These are phyloP conservation scores for Neurospora sp. DNA, from an alignment of 495 filamentous ascomycete genomes.

Conservation along the genomic window DNA sequence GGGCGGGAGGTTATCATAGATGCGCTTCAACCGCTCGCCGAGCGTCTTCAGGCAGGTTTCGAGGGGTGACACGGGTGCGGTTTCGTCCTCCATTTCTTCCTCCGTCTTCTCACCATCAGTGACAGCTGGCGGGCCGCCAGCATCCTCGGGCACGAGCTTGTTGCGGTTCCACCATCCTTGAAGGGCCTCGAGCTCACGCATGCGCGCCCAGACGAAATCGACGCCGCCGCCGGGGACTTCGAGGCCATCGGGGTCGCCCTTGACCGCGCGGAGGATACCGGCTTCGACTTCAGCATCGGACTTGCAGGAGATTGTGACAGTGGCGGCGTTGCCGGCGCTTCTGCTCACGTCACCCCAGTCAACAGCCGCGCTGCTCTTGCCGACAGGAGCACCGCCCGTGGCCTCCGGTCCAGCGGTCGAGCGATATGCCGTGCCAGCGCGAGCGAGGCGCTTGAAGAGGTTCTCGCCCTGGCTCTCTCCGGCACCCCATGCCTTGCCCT, in stretches of 20 bases:
- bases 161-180: constrained; percentile 74
- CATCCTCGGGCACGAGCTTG: constrained; percentile 18
- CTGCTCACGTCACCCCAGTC: constrained; percentile 79
- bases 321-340: constrained; percentile 62
- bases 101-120: not conserved
- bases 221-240: constrained; percentile 59
- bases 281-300: constrained; percentile 66
- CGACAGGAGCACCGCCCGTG: constrained; percentile 35
- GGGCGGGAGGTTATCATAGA: constrained; percentile 66
- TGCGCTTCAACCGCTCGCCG: constrained; percentile 46
- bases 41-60: constrained; percentile 39
- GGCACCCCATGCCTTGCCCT: constrained; percentile 72
- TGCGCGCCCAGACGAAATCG: constrained; percentile 81
- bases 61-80: constrained; percentile 26
- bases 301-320: constrained; percentile 58
- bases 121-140: constrained; percentile 8
- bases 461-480: constrained; percentile 65
- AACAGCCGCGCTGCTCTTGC: constrained; percentile 67
- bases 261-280: constrained; percentile 54
- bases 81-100: constrained; percentile 4
- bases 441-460: constrained; percentile 72
- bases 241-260: constrained; percentile 53
- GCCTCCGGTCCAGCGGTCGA: constrained; percentile 41
- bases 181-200: constrained; percentile 72
- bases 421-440: constrained; percentile 41